Evolutionary conservation across 2,329 filamentous ascomycete genomes (phyloP).

Genomic region (Colletotrichum neosansevieriae): DNA sequence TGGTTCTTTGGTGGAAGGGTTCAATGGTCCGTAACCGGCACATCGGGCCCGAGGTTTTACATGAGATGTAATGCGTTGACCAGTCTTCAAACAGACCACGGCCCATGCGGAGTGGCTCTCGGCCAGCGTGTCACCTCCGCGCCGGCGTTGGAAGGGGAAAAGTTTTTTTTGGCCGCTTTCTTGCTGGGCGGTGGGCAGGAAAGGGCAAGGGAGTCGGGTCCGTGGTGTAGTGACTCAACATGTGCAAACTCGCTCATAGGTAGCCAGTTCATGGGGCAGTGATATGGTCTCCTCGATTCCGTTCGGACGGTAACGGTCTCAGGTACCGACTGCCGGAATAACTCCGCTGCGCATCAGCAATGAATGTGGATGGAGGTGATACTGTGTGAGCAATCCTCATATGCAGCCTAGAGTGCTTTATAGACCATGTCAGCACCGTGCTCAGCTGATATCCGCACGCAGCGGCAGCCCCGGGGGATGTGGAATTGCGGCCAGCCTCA

Average conservation of each 20-base stretch:
- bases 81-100: no score
- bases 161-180: not conserved
- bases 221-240: no score
- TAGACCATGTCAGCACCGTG: not conserved
- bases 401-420: no score
- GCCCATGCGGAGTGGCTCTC: constrained; percentile 18
- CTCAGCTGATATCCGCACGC: no score
- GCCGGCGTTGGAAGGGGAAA: constrained; percentile 4
- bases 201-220: not conserved
- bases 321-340: constrained; percentile 25
- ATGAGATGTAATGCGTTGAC: constrained; percentile 22
- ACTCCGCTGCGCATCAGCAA: constrained; percentile 8
- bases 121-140: constrained; percentile 5
- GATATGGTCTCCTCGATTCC: not conserved
- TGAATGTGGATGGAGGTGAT: not conserved
- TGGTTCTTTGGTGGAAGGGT: not conserved
- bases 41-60: constrained; percentile 7
- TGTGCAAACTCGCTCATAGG: not conserved
- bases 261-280: not conserved
- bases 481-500: not conserved
- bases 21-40: constrained; percentile 14
- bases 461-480: not conserved
- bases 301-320: not conserved
- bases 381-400: constrained; percentile 15
- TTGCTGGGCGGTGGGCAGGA: no score